phyloP scores from a whole-genome alignment of 148 eudicot species.

The Drosera capensis region DNA sequence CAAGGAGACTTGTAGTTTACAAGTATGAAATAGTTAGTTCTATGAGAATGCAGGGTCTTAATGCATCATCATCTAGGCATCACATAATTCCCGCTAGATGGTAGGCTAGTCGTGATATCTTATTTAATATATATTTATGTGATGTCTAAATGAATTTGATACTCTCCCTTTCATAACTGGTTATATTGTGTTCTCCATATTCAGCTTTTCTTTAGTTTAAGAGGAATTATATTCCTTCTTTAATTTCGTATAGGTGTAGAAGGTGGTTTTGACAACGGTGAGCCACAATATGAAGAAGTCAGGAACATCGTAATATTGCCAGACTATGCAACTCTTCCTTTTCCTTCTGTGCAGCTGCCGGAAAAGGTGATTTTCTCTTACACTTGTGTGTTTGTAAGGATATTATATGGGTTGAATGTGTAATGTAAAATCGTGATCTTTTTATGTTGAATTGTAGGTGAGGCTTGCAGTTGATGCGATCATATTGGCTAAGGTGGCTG shows the following conservation, averaged over 20 bases:
- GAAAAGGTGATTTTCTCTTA: constrained; percentile 44
- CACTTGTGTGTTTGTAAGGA: background rate
- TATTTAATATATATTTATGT: no score
- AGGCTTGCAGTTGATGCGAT: constrained; percentile 85
- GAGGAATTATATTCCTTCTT: background rate
- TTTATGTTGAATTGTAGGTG: constrained; percentile 36
- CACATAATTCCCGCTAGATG: no score
- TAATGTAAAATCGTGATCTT: background rate
- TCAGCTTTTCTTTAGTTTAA: background rate
- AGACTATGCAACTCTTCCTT: constrained; percentile 51
- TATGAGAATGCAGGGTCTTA: no score
- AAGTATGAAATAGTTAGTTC: no score
- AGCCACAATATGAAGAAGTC: constrained; percentile 64
- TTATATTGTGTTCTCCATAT: no score
- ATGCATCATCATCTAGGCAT: no score
- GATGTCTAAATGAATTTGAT: no score
- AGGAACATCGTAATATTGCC: constrained; percentile 61
- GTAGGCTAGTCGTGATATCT: no score
- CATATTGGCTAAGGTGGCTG: constrained; percentile 71
- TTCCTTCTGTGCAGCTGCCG: constrained; percentile 87
- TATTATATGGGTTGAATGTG: no score
- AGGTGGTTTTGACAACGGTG: constrained; percentile 83
- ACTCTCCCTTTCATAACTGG: no score
- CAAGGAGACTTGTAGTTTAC: no score
- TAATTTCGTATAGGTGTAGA: constrained; percentile 42